phyloP scores from a whole-genome alignment of 257 asterid genomes.

The Lavandula angustifolia region DNA sequence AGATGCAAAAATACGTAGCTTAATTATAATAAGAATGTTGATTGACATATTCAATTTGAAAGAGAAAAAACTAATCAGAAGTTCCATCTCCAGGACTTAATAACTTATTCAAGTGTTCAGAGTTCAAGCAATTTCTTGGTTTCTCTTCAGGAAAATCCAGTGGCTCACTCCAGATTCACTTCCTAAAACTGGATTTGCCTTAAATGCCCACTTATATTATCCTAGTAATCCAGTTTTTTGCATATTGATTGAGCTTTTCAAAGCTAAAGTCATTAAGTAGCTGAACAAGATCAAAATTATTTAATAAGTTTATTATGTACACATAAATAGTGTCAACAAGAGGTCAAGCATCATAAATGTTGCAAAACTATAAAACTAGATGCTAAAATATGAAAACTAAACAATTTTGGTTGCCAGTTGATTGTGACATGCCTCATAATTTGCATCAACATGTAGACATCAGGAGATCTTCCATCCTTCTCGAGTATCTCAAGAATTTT shows the following conservation, averaged over 20 bases:
- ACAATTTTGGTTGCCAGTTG: slow-evolving; percentile 1
- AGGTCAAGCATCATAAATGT: slow-evolving; percentile 12
- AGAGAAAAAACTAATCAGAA: background rate
- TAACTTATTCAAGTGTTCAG: slow-evolving; percentile 7
- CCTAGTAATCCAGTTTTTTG: slow-evolving; percentile 3
- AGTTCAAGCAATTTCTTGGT: background rate
- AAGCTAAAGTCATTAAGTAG: slow-evolving; percentile 20
- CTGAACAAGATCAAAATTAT: slow-evolving; percentile 7
- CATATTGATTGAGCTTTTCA: background rate
- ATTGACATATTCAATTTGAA: background rate
- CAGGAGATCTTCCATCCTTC: slow-evolving; percentile 70
- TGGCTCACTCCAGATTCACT: background rate
- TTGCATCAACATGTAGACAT: slow-evolving; percentile 67
- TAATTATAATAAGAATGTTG: background rate
- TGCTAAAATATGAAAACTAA: background rate
- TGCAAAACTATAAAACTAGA: slow-evolving; percentile 11
- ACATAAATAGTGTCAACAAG: background rate
- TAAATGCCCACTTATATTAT: slow-evolving; percentile 12
- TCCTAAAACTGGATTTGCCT: slow-evolving; percentile 9
- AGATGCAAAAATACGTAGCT: background rate
- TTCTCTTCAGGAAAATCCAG: background rate
- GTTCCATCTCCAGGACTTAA: slow-evolving; percentile 16
- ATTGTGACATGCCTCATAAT: slow-evolving; percentile 65
- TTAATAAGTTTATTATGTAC: background rate
- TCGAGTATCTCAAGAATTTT: slow-evolving; percentile 70